Evolutionary conservation across 2,329 filamentous ascomycete genomes (phyloP), one percentile per base, ranked within the genome.

Genomic region (Colletotrichum sp.): DNA sequence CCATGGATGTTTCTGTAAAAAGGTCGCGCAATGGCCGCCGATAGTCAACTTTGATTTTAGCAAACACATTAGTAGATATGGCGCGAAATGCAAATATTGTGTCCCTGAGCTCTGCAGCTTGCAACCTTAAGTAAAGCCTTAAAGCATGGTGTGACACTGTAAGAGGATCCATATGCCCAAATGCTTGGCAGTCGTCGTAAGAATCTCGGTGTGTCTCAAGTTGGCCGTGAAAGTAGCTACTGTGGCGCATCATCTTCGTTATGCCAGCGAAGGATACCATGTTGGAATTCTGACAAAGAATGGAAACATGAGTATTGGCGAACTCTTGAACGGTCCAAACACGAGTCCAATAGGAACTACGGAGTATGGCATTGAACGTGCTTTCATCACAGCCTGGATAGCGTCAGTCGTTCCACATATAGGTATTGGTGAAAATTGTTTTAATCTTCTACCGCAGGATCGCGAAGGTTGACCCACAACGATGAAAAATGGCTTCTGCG

Each of bases 11-110:
- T 48, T 48, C 44, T 13, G 2, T 48, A 1, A 4, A 48, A 4
- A 48, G 19, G 2, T 48, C 44, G 0, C 8, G n/a, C n/a, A 48
- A 22, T 1, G 44, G 44, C 13, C 44, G 6, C 2, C 1, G 0
- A 0, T 48, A 48, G 0, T 48, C 44, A 0, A 48, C 6, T 3
- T 1, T 0, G 2, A 48, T 1, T 3, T 48, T 48, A 4, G 6
- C 44, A 48, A 48, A 3, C 6, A 22, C 44, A 0, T 7, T 0
- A 1, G 6, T 0, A 13, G 19, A 48, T 1, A 48, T 0, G 0
- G 44, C 3, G 9, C 44, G 44, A 48, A 48, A 13, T 1, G 11
- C 44, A 0, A 48, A 48, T 22, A 48, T 48, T 48, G 0, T 48
- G 11, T 48, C 44, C n/a, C 44, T 22, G 0, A 6, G 44, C 11